Percentiles rank a stretch among this genome's conserved stretches.
phyloP scores from a whole-genome alignment of 2,329 filamentous ascomycete species.

The Ceratocystis lukuohia region DNA sequence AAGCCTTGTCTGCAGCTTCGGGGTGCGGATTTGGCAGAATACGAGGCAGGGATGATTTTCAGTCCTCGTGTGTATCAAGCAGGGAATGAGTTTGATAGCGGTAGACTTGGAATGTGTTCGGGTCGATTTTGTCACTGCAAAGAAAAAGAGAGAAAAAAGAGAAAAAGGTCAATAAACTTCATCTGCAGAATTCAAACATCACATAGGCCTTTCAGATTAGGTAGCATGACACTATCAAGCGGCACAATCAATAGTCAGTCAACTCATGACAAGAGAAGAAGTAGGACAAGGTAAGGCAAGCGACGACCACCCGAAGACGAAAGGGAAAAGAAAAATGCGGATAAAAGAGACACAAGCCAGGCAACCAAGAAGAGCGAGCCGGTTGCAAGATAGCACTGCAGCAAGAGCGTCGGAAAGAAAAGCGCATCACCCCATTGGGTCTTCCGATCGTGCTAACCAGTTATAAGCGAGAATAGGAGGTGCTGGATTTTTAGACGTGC shows the following conservation, averaged over 20 bases:
- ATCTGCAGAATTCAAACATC: not conserved
- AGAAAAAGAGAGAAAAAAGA: not conserved
- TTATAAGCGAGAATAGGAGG: not conserved
- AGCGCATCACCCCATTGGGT: not conserved
- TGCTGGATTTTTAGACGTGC: not conserved
- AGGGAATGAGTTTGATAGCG: not conserved
- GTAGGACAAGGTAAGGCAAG: not conserved
- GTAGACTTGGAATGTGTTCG: not conserved
- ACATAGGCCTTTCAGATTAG: not conserved
- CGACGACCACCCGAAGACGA: not conserved
- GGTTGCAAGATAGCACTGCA: not conserved
- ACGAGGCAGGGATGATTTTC: not conserved
- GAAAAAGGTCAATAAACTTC: not conserved
- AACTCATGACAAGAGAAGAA: not conserved
- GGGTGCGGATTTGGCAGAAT: not conserved
- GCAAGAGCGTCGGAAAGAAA: not conserved
- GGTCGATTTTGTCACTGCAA: not conserved
- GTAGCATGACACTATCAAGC: not conserved
- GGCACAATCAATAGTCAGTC: not conserved
- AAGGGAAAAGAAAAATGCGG: not conserved
- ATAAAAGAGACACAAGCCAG: not conserved
- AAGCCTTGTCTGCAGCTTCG: not conserved
- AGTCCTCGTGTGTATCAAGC: not conserved
- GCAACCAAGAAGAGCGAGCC: not conserved
- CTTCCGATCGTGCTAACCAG: not conserved